phyloP scores from a whole-genome alignment of 495 filamentous ascomycete genomes.

The Annulohypoxylon stygium region DNA sequence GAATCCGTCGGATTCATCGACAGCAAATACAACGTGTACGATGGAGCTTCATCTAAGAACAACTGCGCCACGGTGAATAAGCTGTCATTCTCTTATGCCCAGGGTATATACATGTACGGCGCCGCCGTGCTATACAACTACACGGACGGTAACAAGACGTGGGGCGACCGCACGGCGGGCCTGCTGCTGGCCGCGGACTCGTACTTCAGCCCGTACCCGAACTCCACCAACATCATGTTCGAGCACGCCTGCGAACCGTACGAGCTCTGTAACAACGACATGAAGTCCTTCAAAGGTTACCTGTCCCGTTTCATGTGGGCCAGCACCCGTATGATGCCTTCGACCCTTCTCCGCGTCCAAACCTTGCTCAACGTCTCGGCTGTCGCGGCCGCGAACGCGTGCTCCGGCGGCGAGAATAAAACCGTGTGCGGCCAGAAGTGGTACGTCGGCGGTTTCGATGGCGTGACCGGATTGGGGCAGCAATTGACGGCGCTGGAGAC shows the following conservation, averaged over 20 bases:
- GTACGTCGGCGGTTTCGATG: slow-evolving; percentile 73
- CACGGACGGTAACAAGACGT: slow-evolving; percentile 65
- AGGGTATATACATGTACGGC: slow-evolving; percentile 75
- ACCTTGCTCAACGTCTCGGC: slow-evolving; percentile 69
- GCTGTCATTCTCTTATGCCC: slow-evolving; percentile 71
- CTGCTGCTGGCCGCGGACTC: slow-evolving; percentile 60
- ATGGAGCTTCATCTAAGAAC: slow-evolving; percentile 63
- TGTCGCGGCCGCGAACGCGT: slow-evolving; percentile 72
- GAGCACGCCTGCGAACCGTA: slow-evolving; percentile 80
- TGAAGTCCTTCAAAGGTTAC: slow-evolving; percentile 84
- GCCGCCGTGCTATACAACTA: slow-evolving; percentile 74
- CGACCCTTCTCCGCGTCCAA: slow-evolving; percentile 64
- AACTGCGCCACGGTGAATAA: slow-evolving; percentile 63
- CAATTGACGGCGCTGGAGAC: slow-evolving; percentile 79
- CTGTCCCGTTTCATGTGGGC: slow-evolving; percentile 80
- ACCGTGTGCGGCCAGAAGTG: slow-evolving; percentile 79
- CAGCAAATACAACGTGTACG: slow-evolving; percentile 63
- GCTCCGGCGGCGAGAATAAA: slow-evolving; percentile 68
- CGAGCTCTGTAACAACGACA: slow-evolving; percentile 74
- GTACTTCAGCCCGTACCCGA: slow-evolving; percentile 53
- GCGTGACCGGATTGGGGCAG: slow-evolving; percentile 71
- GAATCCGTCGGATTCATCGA: slow-evolving; percentile 64
- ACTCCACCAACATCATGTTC: slow-evolving; percentile 69
- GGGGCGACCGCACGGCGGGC: slow-evolving; percentile 63
- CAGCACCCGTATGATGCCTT: slow-evolving; percentile 71